Evolutionary conservation across 2,329 filamentous ascomycete genomes (phyloP).

Genomic region (Aspergillus fructus): DNA sequence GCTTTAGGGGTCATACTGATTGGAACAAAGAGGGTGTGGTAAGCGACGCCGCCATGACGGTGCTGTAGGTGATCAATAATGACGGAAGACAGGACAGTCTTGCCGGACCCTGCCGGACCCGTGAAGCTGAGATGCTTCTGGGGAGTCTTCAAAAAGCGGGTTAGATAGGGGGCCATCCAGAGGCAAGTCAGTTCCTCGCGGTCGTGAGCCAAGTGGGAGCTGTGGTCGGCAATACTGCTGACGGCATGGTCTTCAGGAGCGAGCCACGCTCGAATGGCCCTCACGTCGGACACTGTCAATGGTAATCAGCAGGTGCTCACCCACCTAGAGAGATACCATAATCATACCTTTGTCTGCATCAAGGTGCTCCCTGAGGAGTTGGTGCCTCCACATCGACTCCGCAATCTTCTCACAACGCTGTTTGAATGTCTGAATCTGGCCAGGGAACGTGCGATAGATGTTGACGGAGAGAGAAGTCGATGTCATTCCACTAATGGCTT

Average conservation of each 20-base stretch:
- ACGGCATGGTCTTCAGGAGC: slow-evolving; percentile 49
- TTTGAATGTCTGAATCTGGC: slow-evolving; percentile 37
- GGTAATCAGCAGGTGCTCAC: neutral
- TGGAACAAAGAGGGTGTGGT: slow-evolving; percentile 37
- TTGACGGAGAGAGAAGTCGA: slow-evolving; percentile 32
- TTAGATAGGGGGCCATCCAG: slow-evolving; percentile 52
- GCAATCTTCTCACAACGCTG: slow-evolving; percentile 35
- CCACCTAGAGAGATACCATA: neutral
- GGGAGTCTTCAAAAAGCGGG: slow-evolving; percentile 49
- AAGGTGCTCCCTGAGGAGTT: slow-evolving; percentile 33
- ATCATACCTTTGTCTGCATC: slow-evolving; percentile 30
- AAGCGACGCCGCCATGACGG: slow-evolving; percentile 34
- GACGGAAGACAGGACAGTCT: slow-evolving; percentile 39
- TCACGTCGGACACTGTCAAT: slow-evolving; percentile 29
- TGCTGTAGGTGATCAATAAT: slow-evolving; percentile 42
- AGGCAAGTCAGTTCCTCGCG: slow-evolving; percentile 55
- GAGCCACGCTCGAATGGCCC: slow-evolving; percentile 39
- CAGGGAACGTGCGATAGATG: slow-evolving; percentile 40
- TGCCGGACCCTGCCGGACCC: slow-evolving; percentile 40
- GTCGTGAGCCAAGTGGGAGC: slow-evolving; percentile 40
- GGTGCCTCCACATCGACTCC: slow-evolving; percentile 42
- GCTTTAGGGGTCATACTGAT: slow-evolving; percentile 27
- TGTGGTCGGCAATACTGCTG: slow-evolving; percentile 44
- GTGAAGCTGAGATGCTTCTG: slow-evolving; percentile 48
- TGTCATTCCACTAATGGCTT: slow-evolving; percentile 23